Conservation (phyloP, 2,329 filamentous ascomycete genomes). For the Metarhizium sp. region DNA sequence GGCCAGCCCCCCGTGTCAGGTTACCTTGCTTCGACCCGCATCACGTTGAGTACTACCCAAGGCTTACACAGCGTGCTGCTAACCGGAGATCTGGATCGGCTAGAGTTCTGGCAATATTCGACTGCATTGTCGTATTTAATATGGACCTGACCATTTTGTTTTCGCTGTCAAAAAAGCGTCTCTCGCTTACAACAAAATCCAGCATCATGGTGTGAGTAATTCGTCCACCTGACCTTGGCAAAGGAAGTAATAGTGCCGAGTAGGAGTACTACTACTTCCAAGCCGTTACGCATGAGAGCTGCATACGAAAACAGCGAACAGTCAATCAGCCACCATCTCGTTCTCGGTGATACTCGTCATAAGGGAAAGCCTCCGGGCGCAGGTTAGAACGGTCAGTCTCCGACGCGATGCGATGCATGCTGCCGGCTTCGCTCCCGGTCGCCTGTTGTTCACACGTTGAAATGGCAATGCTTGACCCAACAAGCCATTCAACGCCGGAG, state of each 20-base stretch:
- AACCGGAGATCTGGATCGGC: background rate
- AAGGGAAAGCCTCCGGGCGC: background rate
- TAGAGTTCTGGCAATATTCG: background rate
- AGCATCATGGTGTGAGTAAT: too few relatives aligned
- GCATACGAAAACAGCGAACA: background rate
- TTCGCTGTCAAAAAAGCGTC: too few relatives aligned
- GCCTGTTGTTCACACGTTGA: too few relatives aligned
- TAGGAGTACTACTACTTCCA: too few relatives aligned
- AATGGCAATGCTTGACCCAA: background rate
- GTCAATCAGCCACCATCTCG: background rate
- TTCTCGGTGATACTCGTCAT: slow-evolving; percentile 1
- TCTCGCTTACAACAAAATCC: too few relatives aligned
- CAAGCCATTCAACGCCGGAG: background rate
- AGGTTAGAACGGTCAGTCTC: background rate
- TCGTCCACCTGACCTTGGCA: too few relatives aligned
- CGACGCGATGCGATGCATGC: background rate
- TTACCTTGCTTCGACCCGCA: background rate
- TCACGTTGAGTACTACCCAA: background rate
- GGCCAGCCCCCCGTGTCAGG: background rate
- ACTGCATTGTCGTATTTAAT: background rate
- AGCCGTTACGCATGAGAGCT: too few relatives aligned
- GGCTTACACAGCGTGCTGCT: background rate
- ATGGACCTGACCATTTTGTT: too few relatives aligned
- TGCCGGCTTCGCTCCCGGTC: background rate
- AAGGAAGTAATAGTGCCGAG: too few relatives aligned